Evolutionary conservation across 495 filamentous ascomycete genomes (phyloP).

Genomic region (Annulohypoxylon maeteangense): DNA sequence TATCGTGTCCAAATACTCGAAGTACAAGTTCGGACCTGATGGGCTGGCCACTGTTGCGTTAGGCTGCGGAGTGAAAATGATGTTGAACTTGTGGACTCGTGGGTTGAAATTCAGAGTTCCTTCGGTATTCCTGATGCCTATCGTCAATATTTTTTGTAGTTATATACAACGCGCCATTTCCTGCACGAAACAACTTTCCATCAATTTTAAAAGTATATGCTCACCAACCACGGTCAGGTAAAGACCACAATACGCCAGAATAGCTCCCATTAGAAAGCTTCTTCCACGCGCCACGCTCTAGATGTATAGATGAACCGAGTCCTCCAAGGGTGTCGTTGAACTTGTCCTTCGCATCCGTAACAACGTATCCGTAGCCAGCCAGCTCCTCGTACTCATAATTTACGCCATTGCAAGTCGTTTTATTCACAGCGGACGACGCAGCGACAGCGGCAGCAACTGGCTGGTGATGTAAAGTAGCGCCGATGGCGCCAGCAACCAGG

Average conservation of each 20-base stretch:
- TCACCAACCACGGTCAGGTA: constrained; percentile 80
- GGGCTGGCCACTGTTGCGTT: constrained; percentile 66
- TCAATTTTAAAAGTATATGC: constrained; percentile 30
- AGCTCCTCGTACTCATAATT: constrained; percentile 74
- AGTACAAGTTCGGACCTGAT: constrained; percentile 69
- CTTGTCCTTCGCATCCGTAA: constrained; percentile 71
- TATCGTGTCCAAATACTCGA: constrained; percentile 75
- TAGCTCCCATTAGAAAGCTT: constrained; percentile 66
- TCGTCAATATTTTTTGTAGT: neutral
- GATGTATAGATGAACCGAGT: constrained; percentile 72
- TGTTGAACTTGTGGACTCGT: constrained; percentile 76
- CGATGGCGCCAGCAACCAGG: constrained; percentile 20
- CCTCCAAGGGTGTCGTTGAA: constrained; percentile 79
- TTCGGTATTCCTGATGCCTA: constrained; percentile 63
- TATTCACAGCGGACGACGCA: constrained; percentile 27
- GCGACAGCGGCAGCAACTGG: too few relatives aligned
- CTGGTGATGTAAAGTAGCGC: constrained; percentile 15
- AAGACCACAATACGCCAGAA: constrained; percentile 68
- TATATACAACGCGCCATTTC: neutral
- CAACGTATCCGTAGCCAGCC: constrained; percentile 75
- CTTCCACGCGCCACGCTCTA: constrained; percentile 72
- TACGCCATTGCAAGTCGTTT: constrained; percentile 67
- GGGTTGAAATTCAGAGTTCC: constrained; percentile 79
- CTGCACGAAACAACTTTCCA: neutral
- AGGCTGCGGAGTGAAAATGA: constrained; percentile 65